A percentile compares a stretch with the other conserved stretches of the same genome.
These are phyloP conservation scores for Populus trichocarpa DNA, from an alignment of 441 rosid species.

Conservation along the genomic window DNA sequence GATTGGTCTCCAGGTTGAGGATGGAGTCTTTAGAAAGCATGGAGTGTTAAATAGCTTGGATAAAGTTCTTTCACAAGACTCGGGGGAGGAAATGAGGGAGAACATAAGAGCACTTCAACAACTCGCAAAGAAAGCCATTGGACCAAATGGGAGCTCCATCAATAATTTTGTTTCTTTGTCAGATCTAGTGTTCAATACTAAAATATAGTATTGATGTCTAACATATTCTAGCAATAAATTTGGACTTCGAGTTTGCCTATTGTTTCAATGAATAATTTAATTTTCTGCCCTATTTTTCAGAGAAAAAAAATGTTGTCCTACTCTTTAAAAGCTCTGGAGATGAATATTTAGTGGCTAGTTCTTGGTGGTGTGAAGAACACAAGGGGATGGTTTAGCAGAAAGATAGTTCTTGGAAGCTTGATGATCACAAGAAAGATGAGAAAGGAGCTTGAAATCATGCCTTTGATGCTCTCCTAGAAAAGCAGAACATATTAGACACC, in stretches of 20 bases:
- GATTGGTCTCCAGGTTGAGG: constrained; percentile 18
- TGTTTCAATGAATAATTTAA: neutral
- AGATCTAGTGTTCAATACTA: neutral
- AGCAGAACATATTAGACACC: too few relatives aligned
- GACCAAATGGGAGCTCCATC: constrained; percentile 16
- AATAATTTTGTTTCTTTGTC: constrained; percentile 10
- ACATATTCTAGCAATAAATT: neutral
- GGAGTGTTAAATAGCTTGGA: constrained; percentile 5
- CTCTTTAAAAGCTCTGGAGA: constrained; percentile 22
- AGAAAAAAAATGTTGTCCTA: constrained; percentile 24
- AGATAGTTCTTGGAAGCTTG: constrained; percentile 44
- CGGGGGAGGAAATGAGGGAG: constrained; percentile 19
- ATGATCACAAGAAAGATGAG: constrained; percentile 29
- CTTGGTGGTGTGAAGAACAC: constrained; percentile 43
- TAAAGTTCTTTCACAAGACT: constrained; percentile 11
- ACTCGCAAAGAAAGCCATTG: constrained; percentile 2
- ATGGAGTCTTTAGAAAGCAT: constrained; percentile 1
- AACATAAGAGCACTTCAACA: neutral
- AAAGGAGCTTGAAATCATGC: neutral
- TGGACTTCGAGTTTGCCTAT: neutral
- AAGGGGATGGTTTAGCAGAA: constrained; percentile 41
- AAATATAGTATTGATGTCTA: neutral
- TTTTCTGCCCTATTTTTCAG: too few relatives aligned
- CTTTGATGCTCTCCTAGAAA: too few relatives aligned
- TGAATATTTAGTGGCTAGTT: constrained; percentile 40